phyloP scores from a whole-genome alignment of 768 basidiomycete genomes.

The Leucocoprinus sp. region DNA sequence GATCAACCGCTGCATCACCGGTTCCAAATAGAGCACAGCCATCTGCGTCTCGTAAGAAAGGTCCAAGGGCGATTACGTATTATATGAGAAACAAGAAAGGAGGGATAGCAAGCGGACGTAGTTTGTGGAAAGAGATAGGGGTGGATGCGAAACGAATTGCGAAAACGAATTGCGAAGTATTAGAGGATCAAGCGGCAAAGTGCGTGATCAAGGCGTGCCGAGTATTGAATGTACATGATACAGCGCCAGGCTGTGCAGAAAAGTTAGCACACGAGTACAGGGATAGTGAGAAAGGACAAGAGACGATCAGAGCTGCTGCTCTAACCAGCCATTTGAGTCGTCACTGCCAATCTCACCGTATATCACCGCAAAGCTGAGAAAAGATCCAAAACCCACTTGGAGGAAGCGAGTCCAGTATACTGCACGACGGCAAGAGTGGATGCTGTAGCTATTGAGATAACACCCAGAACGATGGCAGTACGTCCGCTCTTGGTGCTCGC shows the following conservation, averaged over 20 bases:
- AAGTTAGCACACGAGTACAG: background rate
- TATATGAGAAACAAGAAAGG: too few species aligned
- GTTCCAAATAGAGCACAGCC: too few species aligned
- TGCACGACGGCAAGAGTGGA: conserved; percentile 26
- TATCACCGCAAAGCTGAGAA: conserved; percentile 7
- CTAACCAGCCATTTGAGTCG: background rate
- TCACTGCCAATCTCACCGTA: background rate
- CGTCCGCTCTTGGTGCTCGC: conserved; percentile 17
- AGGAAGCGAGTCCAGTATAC: conserved; percentile 19
- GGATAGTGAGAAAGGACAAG: background rate
- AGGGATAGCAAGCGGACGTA: too few species aligned
- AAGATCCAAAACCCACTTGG: conserved; percentile 20
- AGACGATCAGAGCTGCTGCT: background rate
- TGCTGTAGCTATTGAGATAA: conserved; percentile 23
- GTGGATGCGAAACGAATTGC: too few species aligned
- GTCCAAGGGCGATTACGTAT: too few species aligned
- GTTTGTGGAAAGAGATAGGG: too few species aligned
- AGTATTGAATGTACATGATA: too few species aligned
- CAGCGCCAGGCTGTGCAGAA: background rate
- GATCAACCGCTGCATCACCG: too few species aligned
- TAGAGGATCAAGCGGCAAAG: background rate
- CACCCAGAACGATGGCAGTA: conserved; percentile 21
- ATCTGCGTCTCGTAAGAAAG: too few species aligned
- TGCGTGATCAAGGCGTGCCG: background rate
- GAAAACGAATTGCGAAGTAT: background rate